These are phyloP conservation scores for Nemania serpens DNA, from an alignment of 2,329 filamentous ascomycete species.

Conservation along the genomic window DNA sequence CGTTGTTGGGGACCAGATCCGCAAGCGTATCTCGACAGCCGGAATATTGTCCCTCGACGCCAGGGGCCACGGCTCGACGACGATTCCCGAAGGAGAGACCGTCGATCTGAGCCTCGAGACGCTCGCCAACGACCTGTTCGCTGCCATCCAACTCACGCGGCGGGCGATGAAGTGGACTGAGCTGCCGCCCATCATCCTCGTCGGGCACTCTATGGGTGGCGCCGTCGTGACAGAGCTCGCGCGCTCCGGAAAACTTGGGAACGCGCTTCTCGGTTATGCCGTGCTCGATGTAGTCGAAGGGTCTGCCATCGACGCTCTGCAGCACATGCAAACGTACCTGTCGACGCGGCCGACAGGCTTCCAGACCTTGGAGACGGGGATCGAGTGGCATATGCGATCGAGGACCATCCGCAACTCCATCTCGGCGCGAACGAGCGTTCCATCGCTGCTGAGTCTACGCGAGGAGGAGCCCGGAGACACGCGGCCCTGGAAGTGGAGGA, in stretches of 20 bases:
- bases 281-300: conserved; percentile 96
- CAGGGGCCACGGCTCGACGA: conserved; percentile 79
- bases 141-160: conserved; percentile 70
- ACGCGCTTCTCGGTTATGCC: conserved; percentile 77
- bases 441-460: conserved; percentile 66
- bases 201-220: conserved; percentile 92
- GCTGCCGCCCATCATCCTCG: conserved; percentile 76
- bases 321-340: conserved; percentile 92
- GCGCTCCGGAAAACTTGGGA: conserved; percentile 66
- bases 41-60: conserved; percentile 87
- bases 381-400: conserved; percentile 92
- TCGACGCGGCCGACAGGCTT: conserved; percentile 81
- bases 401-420: conserved; percentile 82
- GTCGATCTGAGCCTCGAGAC: conserved; percentile 74
- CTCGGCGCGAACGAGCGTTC: conserved; percentile 87
- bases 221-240: conserved; percentile 88
- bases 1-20: conserved; percentile 75
- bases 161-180: conserved; percentile 71
- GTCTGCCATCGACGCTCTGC: conserved; percentile 90
- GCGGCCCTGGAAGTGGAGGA: conserved; percentile 79
- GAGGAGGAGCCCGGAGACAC: conserved; percentile 34
- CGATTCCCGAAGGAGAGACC: conserved; percentile 47
- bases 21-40: conserved; percentile 74
- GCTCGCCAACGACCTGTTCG: conserved; percentile 72
- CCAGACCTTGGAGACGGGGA: conserved; percentile 73